These are phyloP conservation scores for Simplicillium aogashimaense DNA, from an alignment of 2,329 filamentous ascomycete genomes.

Conservation along the genomic window DNA sequence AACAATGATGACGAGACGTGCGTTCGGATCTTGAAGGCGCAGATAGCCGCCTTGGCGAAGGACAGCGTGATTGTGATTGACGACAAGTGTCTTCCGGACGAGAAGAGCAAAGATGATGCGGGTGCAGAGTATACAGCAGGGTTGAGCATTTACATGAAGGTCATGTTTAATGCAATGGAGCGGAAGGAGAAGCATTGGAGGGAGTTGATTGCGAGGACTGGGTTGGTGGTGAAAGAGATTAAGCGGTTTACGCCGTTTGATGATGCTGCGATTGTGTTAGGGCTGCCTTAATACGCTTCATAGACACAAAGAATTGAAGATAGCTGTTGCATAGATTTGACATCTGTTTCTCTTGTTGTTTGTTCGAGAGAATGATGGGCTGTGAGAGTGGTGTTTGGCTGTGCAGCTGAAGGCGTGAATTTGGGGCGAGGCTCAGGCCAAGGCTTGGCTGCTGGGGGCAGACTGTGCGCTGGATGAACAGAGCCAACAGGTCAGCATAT, in stretches of 20 bases:
- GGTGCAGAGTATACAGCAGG: constrained; percentile 12
- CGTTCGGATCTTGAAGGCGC: constrained; percentile 11
- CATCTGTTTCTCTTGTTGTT: too few relatives aligned
- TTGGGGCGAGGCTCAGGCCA: too few relatives aligned
- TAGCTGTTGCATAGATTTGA: too few relatives aligned
- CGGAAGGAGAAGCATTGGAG: constrained; percentile 13
- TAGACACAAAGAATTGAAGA: too few relatives aligned
- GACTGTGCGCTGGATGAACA: too few relatives aligned
- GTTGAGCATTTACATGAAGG: constrained; percentile 14
- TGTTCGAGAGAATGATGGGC: too few relatives aligned
- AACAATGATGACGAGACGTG: constrained; percentile 14
- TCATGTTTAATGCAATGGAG: constrained; percentile 15
- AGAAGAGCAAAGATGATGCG: constrained; percentile 8
- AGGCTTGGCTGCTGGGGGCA: too few relatives aligned
- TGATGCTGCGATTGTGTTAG: constrained; percentile 11
- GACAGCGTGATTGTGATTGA: constrained; percentile 15
- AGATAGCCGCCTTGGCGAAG: constrained; percentile 9
- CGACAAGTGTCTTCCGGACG: constrained; percentile 11
- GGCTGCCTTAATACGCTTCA: too few relatives aligned
- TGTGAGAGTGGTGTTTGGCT: too few relatives aligned
- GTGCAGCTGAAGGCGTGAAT: too few relatives aligned
- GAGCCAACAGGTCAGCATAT: too few relatives aligned
- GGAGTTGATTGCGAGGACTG: constrained; percentile 9
- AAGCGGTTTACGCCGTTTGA: constrained; percentile 13
- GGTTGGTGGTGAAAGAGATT: constrained; percentile 12